These are phyloP conservation scores for Podospora conica DNA, from an alignment of 495 filamentous ascomycete species.

Conservation along the genomic window DNA sequence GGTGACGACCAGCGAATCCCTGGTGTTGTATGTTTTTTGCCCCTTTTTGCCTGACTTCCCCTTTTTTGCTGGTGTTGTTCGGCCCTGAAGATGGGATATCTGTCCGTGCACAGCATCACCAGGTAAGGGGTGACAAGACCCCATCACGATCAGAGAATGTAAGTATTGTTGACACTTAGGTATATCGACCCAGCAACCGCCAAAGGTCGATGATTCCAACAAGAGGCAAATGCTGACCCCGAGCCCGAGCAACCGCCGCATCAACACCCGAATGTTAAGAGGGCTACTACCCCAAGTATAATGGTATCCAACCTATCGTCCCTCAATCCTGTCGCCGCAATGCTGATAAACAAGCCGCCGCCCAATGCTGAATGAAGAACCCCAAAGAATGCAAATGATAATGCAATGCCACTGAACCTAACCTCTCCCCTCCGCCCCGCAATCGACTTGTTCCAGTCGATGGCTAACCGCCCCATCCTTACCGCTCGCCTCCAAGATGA, in stretches of 20 bases:
- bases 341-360: background rate
- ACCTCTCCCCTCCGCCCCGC: slow-evolving; percentile 4
- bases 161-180: background rate
- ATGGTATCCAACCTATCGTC: background rate
- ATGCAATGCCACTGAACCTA: background rate
- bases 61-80: background rate
- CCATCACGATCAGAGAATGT: background rate
- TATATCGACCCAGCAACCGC: background rate
- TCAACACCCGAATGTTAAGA: too few species aligned
- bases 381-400: background rate
- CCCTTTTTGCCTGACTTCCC: background rate
- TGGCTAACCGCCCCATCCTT: slow-evolving; percentile 16
- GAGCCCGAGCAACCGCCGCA: too few species aligned
- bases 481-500: slow-evolving; percentile 57
- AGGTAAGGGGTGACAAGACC: background rate
- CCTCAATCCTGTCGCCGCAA: background rate
- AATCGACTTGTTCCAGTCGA: slow-evolving; percentile 30
- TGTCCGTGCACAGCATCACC: background rate
- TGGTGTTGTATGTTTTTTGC: slow-evolving; percentile 39
- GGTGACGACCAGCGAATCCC: slow-evolving; percentile 36
- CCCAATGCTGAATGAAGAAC: background rate
- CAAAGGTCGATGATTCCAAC: too few species aligned
- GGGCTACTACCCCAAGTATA: background rate
- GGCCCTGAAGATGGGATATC: background rate
- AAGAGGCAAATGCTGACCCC: too few species aligned